Conservation (phyloP, 139 green algal genomes). For the Tetraselmis chui region DNA sequence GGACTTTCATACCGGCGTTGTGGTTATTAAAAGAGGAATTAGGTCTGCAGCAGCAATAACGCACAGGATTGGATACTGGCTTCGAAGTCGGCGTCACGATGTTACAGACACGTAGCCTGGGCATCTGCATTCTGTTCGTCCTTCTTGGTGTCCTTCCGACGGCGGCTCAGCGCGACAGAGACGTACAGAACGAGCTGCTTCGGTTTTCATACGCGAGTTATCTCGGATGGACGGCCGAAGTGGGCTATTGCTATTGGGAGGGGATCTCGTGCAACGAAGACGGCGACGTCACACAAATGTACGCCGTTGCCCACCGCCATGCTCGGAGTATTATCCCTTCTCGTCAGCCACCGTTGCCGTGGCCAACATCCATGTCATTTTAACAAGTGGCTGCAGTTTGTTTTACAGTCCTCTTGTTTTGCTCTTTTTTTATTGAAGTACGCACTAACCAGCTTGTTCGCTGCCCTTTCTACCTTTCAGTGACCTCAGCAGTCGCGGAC, state of each 20-base stretch:
- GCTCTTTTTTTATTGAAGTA: neutral
- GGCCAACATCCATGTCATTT: neutral
- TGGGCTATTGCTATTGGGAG: neutral
- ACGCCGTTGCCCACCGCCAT: neutral
- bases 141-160: too few species aligned
- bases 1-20: too few species aligned
- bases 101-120: too few species aligned
- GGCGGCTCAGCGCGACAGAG: neutral
- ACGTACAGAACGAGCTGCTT: neutral
- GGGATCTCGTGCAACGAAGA: neutral
- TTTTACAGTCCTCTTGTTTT: too few species aligned
- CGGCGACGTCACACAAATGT: neutral
- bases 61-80: too few species aligned
- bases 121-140: too few species aligned
- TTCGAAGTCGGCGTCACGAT: too few species aligned
- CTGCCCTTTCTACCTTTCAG: neutral
- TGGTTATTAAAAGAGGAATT: too few species aligned
- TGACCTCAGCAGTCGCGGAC: neutral
- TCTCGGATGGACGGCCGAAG: neutral
- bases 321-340: too few species aligned
- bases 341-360: too few species aligned
- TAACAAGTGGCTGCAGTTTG: neutral
- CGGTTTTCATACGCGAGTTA: neutral
- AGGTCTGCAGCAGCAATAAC: too few species aligned
- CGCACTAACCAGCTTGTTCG: neutral